Base-by-base conservation (phyloP, 2,329 filamentous ascomycete genomes). In the Tricladium varicosporioides region DNA sequence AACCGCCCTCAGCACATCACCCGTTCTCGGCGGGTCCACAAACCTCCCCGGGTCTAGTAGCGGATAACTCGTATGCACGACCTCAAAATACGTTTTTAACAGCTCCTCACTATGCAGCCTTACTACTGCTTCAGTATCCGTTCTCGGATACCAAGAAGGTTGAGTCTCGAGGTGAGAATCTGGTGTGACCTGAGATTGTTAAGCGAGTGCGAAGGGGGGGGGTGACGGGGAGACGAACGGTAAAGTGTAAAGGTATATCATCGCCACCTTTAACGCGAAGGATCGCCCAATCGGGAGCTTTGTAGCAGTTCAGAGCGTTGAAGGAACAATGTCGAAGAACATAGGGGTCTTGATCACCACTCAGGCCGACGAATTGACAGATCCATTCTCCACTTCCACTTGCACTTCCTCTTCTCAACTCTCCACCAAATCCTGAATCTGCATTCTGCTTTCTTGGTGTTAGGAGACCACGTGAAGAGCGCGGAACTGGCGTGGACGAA, bases 271-370 rank as follows among this genome's bases (percentile, higher is more conserved):
- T 66, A 3, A 66, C 58, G 36, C 63, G 59, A 36, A 66, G 47
- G 45, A 63, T 57, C n/a, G 62, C 60, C 65, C 64, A 67, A 45
- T 66, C 64, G 22, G 51, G 51, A 10, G 59, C 59, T 53, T 62
- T 62, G 48, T 66, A 67, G 48, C 63, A 67, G 46, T 66, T 65
- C 40, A 62, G 53, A 43, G 64, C 54, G 55, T 67, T 64, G 58
- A 67, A 67, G 11, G 64, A 63, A 52, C 61, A 67, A 56, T 67
- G 64, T 19, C 63, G 46, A 10, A 67, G 53, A 10, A 67, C 65
- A 56, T 61, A 65, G 3, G 64, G 64, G 54, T 67, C 65, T 44
- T 66, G 65, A 54, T 67, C 65, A 43, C 65, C 63, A 57, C 64
- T 66, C 18, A 64, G 51, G 3, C 65, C 65, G 10, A 66, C 65